These are phyloP conservation scores for Phlebiopsis flavidoalba DNA, from an alignment of 768 basidiomycete species.

Conservation along the genomic window DNA sequence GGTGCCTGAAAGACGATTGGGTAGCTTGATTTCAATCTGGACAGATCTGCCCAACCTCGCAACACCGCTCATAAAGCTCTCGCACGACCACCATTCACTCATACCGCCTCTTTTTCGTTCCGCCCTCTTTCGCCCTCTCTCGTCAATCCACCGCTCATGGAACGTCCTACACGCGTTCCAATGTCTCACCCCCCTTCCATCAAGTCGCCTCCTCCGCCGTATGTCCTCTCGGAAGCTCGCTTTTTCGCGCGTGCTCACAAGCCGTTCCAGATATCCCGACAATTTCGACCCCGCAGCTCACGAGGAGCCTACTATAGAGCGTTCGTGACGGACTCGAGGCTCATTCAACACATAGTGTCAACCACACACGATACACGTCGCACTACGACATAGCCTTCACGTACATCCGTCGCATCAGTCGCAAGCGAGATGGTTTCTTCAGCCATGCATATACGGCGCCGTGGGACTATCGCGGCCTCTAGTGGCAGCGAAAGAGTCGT, in stretches of 20 bases:
- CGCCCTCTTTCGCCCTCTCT: no score
- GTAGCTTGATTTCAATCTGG: neutral
- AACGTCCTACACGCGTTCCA: neutral
- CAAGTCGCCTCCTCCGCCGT: conserved; percentile 1
- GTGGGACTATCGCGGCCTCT: neutral
- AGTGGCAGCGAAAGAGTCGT: neutral
- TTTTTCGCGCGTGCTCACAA: neutral
- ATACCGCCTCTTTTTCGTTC: neutral
- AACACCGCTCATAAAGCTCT: neutral
- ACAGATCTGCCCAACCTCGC: neutral
- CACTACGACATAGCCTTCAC: no score
- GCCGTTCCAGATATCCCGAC: neutral
- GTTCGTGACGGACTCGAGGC: neutral
- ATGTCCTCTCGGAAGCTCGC: neutral
- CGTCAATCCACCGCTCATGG: neutral
- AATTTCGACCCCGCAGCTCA: neutral
- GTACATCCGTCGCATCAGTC: neutral
- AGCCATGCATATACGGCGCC: neutral
- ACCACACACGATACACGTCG: no score
- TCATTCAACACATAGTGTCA: neutral
- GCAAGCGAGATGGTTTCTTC: neutral
- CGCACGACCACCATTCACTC: conserved; percentile 2
- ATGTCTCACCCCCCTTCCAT: neutral
- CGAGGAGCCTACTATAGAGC: neutral
- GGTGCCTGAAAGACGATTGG: neutral